Conservation (phyloP, 2,329 filamentous ascomycete species). For the Ceratocystis harringtonii region DNA sequence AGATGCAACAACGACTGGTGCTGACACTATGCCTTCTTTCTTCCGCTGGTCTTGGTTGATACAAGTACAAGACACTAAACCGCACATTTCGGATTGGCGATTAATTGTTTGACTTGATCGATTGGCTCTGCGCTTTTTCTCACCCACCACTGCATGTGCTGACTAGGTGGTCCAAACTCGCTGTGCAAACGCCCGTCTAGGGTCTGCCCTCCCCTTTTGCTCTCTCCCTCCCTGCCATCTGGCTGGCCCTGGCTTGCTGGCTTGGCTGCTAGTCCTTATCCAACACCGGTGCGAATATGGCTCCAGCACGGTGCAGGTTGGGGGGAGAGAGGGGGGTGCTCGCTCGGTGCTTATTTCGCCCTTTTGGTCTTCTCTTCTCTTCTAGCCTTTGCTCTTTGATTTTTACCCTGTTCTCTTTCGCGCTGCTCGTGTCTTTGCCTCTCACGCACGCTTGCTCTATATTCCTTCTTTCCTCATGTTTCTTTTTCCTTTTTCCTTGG, state of each 20-base stretch:
- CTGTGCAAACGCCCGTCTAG: background rate
- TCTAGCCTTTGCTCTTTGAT: background rate
- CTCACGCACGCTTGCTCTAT: background rate
- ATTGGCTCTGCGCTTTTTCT: background rate
- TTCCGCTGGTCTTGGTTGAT: background rate
- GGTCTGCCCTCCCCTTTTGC: constrained; percentile 1
- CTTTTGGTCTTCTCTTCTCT: background rate
- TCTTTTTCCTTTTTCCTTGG: background rate
- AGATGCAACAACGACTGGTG: background rate
- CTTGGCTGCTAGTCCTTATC: background rate
- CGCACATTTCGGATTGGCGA: background rate
- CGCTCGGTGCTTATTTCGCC: background rate
- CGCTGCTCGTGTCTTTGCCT: background rate
- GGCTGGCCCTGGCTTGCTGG: background rate
- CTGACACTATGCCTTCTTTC: background rate
- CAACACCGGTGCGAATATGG: background rate
- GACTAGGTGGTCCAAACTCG: background rate
- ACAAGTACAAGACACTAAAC: background rate
- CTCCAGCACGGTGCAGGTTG: background rate
- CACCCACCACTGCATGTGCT: background rate
- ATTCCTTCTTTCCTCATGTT: background rate
- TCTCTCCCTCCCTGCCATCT: background rate
- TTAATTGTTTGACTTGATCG: background rate
- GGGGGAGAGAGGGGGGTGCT: background rate
- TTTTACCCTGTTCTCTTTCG: too few species aligned